Base-by-base conservation (phyloP, 192 early-diverging fungal genomes). In the Coemansia sp. region DNA sequence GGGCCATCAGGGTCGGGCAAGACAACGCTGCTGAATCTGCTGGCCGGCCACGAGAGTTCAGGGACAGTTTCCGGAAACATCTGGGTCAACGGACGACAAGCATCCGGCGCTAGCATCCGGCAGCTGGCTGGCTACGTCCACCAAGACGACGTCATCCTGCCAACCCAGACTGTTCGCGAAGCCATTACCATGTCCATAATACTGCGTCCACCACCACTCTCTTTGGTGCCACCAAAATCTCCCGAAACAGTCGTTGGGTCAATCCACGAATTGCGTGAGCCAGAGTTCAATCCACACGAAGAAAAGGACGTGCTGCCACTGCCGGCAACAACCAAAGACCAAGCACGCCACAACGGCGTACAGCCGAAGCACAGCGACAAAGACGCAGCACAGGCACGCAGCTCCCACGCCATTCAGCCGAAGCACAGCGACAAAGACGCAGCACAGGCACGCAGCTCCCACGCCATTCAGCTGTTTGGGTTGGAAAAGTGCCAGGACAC, bases 161-260 rank as follows among this genome's bases (percentile, higher is more conserved):
- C 83, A 39, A 88, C 80, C 32, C 88, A 85, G 75, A 94, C 93
- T 0, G 90, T 92, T 1, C 71, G 84, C 22, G 93, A 94, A 60
- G 92, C 93, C 4, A 87, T 94, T 32, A 79, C 73, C 7, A 86
- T 88, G 84, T 88, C 84, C 22, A 86, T 88, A 12, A 84, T 54
- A 2, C 67, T 85, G 41, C 83, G 86, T 2, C 72, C 65, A 25
- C 64, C 77, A 19, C 75, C 62, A 8, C 49, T 69, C 0, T 48
- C 57, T 4, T 52, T 54, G 17, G 25, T 53, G 19, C 29, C 62
- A 60, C 32, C 52, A 10, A 8, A 55, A 4, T 22, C 41, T 7
- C 1, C 32, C 14, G 24, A 14, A 50, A 35, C 53, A 35, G 27
- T 3, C 24, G 47, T 38, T 22, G 43, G 22, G 4, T 54, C 52